A percentile compares a stretch with the other conserved stretches of the same genome.
Conservation (phyloP, 2,329 filamentous ascomycete genomes). For the Hysterium pulicare region DNA sequence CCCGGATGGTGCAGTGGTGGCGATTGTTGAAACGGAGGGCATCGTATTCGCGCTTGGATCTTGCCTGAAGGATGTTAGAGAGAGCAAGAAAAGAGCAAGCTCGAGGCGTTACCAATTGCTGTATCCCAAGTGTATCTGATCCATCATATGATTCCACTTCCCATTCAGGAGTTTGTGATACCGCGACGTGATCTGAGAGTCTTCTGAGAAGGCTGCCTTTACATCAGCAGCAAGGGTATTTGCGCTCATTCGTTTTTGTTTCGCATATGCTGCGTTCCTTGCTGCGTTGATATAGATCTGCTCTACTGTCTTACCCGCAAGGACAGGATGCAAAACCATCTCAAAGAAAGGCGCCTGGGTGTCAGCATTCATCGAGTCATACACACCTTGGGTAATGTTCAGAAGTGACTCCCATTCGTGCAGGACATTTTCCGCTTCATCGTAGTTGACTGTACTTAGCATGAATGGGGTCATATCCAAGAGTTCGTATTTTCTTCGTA, state of each 20-base stretch:
- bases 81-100: background rate
- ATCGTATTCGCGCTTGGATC: constrained; percentile 65
- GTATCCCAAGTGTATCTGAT: constrained; percentile 28
- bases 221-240: constrained; percentile 22
- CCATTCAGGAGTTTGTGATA: constrained; percentile 29
- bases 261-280: constrained; percentile 20
- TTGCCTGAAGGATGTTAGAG: constrained; percentile 53
- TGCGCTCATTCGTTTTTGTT: constrained; percentile 23
- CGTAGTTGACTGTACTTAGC: constrained; percentile 52
- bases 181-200: constrained; percentile 18
- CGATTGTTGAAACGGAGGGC: constrained; percentile 60
- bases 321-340: constrained; percentile 56
- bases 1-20: constrained; percentile 36
- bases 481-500: constrained; percentile 57
- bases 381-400: constrained; percentile 51
- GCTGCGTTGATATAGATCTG: constrained; percentile 24
- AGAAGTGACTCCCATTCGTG: constrained; percentile 52
- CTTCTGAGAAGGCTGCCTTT: constrained; percentile 16
- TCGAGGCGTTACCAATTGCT: constrained; percentile 34
- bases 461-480: constrained; percentile 56
- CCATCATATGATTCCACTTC: constrained; percentile 38
- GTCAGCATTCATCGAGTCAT: constrained; percentile 48
- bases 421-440: constrained; percentile 56
- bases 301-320: constrained; percentile 54
- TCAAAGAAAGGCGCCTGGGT: constrained; percentile 58